Evolutionary conservation across 2,329 filamentous ascomycete genomes (phyloP).

Genomic region (Calonectria hawksworthii): DNA sequence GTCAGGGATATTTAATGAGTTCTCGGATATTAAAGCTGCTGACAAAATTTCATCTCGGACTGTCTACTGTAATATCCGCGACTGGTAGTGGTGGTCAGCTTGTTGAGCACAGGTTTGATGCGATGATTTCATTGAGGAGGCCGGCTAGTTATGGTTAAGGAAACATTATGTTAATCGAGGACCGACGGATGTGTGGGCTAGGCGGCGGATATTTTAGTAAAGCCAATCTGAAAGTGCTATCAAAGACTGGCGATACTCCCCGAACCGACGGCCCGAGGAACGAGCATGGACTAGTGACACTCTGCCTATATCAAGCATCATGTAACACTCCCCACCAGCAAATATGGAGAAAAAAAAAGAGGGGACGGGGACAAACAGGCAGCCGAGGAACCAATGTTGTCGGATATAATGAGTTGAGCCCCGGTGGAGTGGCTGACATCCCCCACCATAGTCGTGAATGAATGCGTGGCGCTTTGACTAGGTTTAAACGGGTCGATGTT

Average conservation of each 20-base stretch:
- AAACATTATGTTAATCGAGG: background rate
- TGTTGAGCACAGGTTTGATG: background rate
- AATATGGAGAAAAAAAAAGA: background rate
- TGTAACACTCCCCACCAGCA: background rate
- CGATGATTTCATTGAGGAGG: background rate
- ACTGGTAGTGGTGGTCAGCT: background rate
- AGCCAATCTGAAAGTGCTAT: background rate
- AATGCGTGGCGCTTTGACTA: background rate
- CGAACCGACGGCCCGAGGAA: slow-evolving; percentile 9
- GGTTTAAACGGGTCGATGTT: background rate
- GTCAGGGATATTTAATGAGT: background rate
- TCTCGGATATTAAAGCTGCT: background rate
- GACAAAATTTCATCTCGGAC: background rate
- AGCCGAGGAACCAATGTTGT: background rate
- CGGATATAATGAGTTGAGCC: background rate
- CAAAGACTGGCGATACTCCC: background rate
- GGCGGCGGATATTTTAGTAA: no score
- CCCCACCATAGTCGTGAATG: no score
- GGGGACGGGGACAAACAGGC: background rate
- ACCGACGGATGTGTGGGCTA: background rate
- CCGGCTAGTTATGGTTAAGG: background rate
- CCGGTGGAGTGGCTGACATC: background rate
- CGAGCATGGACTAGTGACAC: background rate
- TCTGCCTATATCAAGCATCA: background rate
- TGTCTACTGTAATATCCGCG: background rate